phyloP scores from a whole-genome alignment of 2,329 filamentous ascomycete genomes.

The Xylariaceae sp. region DNA sequence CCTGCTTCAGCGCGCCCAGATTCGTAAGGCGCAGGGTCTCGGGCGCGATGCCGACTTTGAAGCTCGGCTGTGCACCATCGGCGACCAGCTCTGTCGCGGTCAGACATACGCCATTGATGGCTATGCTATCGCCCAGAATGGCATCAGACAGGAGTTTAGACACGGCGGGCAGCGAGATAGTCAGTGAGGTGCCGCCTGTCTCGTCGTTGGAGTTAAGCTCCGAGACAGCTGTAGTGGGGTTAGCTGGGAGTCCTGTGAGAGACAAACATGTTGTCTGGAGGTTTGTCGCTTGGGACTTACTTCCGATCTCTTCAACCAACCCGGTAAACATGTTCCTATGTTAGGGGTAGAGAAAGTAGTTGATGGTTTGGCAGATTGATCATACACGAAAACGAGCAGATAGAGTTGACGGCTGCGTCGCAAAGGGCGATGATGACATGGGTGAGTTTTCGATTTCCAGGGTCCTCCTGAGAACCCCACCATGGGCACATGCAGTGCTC shows the following conservation, averaged over 20 bases:
- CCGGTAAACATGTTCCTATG: constrained; percentile 79
- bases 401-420: not conserved
- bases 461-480: constrained; percentile 11
- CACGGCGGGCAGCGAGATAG: constrained; percentile 66
- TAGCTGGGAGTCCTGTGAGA: constrained; percentile 18
- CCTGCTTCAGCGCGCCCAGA: constrained; percentile 68
- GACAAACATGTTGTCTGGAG: not conserved
- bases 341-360: not conserved
- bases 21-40: constrained; percentile 96
- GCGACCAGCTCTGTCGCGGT: constrained; percentile 72
- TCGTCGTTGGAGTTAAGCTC: constrained; percentile 76
- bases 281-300: constrained; percentile 50
- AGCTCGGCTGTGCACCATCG: constrained; percentile 42
- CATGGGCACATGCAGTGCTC: constrained; percentile 6
- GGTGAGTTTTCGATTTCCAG: constrained; percentile 6
- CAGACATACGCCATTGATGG: constrained; percentile 92
- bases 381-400: not conserved
- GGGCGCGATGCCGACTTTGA: constrained; percentile 91
- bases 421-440: constrained; percentile 1
- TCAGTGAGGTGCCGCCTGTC: constrained; percentile 85
- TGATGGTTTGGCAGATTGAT: not conserved
- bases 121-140: constrained; percentile 88
- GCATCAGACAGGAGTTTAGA: constrained; percentile 79
- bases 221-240: constrained; percentile 65
- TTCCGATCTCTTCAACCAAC: constrained; percentile 88